Conservation (phyloP, 2,329 filamentous ascomycete species). For the Microthyrium microscopicum region DNA sequence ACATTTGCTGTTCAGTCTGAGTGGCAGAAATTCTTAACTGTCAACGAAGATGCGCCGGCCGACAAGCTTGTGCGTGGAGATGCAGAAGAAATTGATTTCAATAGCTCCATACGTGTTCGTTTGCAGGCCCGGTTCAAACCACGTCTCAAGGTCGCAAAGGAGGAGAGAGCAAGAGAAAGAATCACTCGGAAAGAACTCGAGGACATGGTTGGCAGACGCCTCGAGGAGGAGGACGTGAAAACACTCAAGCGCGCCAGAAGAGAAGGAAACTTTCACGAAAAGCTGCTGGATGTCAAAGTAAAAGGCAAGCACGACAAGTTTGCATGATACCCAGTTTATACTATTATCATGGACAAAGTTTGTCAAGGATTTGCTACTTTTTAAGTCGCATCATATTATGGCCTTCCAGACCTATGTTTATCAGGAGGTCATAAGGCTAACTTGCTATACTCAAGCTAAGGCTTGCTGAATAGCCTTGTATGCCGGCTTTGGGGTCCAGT, state of each 20-base stretch:
- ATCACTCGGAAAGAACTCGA: slow-evolving; percentile 77
- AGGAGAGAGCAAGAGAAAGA: slow-evolving; percentile 69
- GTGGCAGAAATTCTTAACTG: slow-evolving; percentile 52
- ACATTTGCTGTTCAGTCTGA: slow-evolving; percentile 62
- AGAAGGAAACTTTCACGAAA: slow-evolving; percentile 83
- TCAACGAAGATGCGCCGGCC: slow-evolving; percentile 25
- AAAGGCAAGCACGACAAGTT: slow-evolving; percentile 91
- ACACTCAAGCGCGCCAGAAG: slow-evolving; percentile 64
- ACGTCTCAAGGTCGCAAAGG: slow-evolving; percentile 58
- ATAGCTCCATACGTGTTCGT: slow-evolving; percentile 60
- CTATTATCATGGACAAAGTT: too few species aligned
- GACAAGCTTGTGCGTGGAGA: slow-evolving; percentile 59
- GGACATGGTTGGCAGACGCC: slow-evolving; percentile 53
- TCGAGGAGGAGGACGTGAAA: slow-evolving; percentile 77
- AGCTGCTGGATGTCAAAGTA: slow-evolving; percentile 68
- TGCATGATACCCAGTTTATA: too few species aligned
- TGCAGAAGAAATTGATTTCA: slow-evolving; percentile 47
- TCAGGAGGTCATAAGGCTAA: too few species aligned
- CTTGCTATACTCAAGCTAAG: neutral
- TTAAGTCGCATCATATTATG: too few species aligned
- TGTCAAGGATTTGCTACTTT: too few species aligned
- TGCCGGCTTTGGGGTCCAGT: slow-evolving; percentile 25
- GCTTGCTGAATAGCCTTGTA: slow-evolving; percentile 15
- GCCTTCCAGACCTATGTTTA: too few species aligned
- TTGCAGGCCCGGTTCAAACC: slow-evolving; percentile 97